Conservation (phyloP, 2,329 filamentous ascomycete species). For the Diaporthe batatas region DNA sequence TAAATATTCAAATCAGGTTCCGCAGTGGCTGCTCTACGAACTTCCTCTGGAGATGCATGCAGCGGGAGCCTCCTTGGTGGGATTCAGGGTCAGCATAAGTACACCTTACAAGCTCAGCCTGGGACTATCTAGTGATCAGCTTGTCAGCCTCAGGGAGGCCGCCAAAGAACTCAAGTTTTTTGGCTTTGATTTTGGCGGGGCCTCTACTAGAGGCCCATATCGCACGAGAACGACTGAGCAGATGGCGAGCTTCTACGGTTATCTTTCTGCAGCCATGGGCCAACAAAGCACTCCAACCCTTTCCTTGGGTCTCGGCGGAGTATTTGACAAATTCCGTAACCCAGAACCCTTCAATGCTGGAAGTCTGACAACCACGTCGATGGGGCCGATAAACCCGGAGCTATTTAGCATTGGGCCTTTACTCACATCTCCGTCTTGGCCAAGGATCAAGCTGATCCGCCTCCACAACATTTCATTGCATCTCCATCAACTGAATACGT, state of each 20-base stretch:
- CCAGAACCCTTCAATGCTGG: too few species aligned
- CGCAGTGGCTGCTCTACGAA: neutral
- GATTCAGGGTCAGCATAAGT: neutral
- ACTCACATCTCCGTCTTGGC: neutral
- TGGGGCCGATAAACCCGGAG: neutral
- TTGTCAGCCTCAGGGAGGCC: neutral
- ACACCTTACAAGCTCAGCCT: rapidly evolving
- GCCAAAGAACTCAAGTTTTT: neutral
- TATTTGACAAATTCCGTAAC: too few species aligned
- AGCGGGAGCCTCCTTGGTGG: neutral
- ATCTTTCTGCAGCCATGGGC: neutral
- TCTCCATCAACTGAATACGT: neutral
- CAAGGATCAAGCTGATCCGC: neutral
- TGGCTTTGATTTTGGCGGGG: neutral
- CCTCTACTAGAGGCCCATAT: too few species aligned
- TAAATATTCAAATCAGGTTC: too few species aligned
- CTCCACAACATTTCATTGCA: neutral
- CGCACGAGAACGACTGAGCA: rapidly evolving
- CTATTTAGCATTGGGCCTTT: neutral
- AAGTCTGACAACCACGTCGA: too few species aligned
- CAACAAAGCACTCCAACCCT: neutral
- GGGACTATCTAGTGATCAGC: neutral
- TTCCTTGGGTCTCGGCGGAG: neutral
- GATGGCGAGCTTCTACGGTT: neutral
- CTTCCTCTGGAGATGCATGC: neutral